Evolutionary conservation across 208 protist species (phyloP).

Genomic region (Tritrichomonas musculus): DNA sequence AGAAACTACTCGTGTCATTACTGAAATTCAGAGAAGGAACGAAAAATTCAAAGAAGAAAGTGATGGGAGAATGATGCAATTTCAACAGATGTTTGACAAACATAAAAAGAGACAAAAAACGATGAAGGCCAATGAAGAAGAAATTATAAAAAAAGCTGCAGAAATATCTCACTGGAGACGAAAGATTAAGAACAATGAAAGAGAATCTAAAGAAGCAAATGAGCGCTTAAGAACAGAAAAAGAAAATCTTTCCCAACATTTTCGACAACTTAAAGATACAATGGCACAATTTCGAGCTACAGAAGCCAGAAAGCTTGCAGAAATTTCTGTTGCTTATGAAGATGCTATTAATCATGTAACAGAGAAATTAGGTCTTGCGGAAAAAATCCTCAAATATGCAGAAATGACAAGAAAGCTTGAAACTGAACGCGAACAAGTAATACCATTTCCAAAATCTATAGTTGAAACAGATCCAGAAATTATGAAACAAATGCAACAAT

Average conservation of each 20-base stretch:
- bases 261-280: not conserved
- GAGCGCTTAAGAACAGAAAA: not conserved
- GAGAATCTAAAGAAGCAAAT: not conserved
- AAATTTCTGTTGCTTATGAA: not conserved
- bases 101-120: not conserved
- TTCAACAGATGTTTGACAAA: constrained; percentile 28
- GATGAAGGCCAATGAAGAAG: not conserved
- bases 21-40: not conserved
- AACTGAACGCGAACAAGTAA: not conserved
- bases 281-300: not conserved
- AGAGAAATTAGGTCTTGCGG: not conserved
- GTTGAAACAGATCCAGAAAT: constrained; percentile 28
- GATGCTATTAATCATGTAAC: not conserved
- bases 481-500: not conserved
- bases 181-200: constrained; percentile 30
- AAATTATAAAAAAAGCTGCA: not conserved
- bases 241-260: not conserved
- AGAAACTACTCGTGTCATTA: not conserved
- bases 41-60: not conserved
- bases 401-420: constrained; percentile 25
- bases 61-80: not conserved
- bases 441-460: not conserved
- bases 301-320: not conserved
- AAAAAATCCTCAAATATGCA: constrained; percentile 17
- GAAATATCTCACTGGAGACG: not conserved